Evolutionary conservation across 768 basidiomycete genomes (phyloP).

Genomic region (Kwoniella heveanensis): DNA sequence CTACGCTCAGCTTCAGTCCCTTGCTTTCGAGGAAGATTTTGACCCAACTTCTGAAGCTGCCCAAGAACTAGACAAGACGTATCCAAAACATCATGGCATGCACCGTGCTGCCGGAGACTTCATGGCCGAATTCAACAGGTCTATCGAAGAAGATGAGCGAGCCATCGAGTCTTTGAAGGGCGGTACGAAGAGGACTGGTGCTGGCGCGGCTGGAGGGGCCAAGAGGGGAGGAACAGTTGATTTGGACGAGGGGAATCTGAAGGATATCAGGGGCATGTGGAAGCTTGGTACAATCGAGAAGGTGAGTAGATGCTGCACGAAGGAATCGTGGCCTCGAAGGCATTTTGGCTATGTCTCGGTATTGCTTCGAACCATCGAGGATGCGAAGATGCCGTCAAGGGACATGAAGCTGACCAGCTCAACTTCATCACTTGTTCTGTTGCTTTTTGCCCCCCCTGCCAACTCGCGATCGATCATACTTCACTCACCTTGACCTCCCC

Average conservation of each 20-base stretch:
- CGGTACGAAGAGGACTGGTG: constrained; percentile 28
- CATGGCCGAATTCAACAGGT: constrained; percentile 71
- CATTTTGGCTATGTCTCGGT: too few species aligned
- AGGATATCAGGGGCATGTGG: constrained; percentile 71
- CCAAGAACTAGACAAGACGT: constrained; percentile 71
- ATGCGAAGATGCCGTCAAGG: too few species aligned
- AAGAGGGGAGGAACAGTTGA: constrained; percentile 43
- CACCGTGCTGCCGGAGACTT: constrained; percentile 68
- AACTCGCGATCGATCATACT: too few species aligned
- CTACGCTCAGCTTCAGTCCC: constrained; percentile 86
- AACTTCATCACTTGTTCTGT: not conserved
- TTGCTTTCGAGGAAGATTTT: constrained; percentile 88
- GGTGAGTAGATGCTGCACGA: too few species aligned
- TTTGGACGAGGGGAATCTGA: constrained; percentile 70
- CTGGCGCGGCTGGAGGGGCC: constrained; percentile 2
- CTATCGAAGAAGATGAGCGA: constrained; percentile 69
- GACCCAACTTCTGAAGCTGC: constrained; percentile 62
- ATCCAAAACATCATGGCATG: constrained; percentile 74
- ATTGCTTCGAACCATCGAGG: too few species aligned
- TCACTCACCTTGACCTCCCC: too few species aligned
- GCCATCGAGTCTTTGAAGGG: constrained; percentile 58
- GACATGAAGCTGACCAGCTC: too few species aligned
- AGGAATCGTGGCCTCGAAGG: too few species aligned
- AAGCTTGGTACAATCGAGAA: constrained; percentile 67
- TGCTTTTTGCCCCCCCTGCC: too few species aligned